Conservation (phyloP, 805 yeast genomes). For the Geotrichum ghanense region DNA sequence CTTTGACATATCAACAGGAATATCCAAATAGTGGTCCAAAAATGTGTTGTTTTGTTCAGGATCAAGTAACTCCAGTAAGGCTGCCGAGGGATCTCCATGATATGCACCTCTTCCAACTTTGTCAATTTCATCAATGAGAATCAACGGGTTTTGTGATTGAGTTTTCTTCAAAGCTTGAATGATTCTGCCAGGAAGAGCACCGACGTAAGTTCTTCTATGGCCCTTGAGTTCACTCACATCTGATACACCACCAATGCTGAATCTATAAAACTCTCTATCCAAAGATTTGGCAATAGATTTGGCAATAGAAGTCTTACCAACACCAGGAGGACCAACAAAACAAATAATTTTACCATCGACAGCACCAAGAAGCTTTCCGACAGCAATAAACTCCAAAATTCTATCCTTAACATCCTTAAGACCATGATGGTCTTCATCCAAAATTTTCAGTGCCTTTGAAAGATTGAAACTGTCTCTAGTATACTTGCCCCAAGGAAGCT, state of each 20-base stretch:
- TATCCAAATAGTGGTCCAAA: constrained; percentile 74
- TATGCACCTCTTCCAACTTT: constrained; percentile 63
- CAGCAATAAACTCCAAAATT: constrained; percentile 89
- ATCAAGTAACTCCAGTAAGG: constrained; percentile 75
- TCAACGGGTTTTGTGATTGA: constrained; percentile 85
- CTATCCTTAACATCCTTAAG: constrained; percentile 86
- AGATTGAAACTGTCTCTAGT: constrained; percentile 76
- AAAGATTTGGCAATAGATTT: constrained; percentile 88
- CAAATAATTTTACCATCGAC: constrained; percentile 95
- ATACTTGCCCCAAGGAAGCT: constrained; percentile 88
- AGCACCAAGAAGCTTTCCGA: constrained; percentile 81
- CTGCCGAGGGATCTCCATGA: constrained; percentile 86
- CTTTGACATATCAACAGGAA: constrained; percentile 75
- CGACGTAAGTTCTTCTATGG: constrained; percentile 95
- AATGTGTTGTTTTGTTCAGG: constrained; percentile 78
- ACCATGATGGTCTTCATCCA: constrained; percentile 83
- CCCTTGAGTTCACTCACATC: constrained; percentile 98
- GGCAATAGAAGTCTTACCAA: constrained; percentile 97
- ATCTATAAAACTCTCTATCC: constrained; percentile 78
- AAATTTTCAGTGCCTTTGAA: constrained; percentile 49
- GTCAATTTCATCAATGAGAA: constrained; percentile 93
- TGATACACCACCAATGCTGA: constrained; percentile 92
- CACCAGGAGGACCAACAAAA: constrained; percentile 98
- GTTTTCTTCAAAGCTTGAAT: constrained; percentile 86
- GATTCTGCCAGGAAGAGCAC: constrained; percentile 93